Conservation (phyloP, 306 rosid species). For the Lathyrus aphaca region DNA sequence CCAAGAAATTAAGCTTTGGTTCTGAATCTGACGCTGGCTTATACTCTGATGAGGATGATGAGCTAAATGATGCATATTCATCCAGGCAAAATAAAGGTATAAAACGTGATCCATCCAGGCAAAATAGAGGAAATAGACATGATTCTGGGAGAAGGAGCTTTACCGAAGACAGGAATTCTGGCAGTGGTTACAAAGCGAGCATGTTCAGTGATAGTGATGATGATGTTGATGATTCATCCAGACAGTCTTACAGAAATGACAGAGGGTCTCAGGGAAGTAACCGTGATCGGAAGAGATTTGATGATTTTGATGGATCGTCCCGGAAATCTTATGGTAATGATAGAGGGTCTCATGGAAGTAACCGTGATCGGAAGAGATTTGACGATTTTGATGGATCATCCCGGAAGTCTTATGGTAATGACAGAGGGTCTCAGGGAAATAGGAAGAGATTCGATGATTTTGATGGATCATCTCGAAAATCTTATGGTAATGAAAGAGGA, state of each 20-base stretch:
- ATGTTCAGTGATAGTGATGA: conserved; percentile 50
- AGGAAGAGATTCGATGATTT: conserved; percentile 46
- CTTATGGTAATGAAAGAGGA: conserved; percentile 42
- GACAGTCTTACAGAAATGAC: conserved; percentile 42
- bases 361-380: conserved; percentile 40
- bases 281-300: conserved; percentile 43
- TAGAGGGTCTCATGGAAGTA: conserved; percentile 49
- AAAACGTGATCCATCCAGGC: background rate
- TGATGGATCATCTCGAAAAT: conserved; percentile 50
- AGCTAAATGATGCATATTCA: conserved; percentile 44
- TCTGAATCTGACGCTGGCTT: conserved; percentile 88
- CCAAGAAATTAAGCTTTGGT: conserved; percentile 73
- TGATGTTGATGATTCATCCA: conserved; percentile 52
- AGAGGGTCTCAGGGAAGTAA: conserved; percentile 48
- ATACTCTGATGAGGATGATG: conserved; percentile 75
- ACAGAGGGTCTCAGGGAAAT: conserved; percentile 47
- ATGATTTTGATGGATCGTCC: conserved; percentile 49
- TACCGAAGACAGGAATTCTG: conserved; percentile 37
- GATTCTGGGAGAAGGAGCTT: conserved; percentile 52
- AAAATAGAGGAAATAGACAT: conserved; percentile 21
- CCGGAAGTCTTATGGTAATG: conserved; percentile 41
- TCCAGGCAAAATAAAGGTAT: conserved; percentile 50
- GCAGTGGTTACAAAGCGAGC: conserved; percentile 52
- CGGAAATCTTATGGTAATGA: conserved; percentile 42
- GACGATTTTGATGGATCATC: conserved; percentile 51